Conservation (phyloP, 1,284 basidiomycete species). For the Boletus subluridellus region DNA sequence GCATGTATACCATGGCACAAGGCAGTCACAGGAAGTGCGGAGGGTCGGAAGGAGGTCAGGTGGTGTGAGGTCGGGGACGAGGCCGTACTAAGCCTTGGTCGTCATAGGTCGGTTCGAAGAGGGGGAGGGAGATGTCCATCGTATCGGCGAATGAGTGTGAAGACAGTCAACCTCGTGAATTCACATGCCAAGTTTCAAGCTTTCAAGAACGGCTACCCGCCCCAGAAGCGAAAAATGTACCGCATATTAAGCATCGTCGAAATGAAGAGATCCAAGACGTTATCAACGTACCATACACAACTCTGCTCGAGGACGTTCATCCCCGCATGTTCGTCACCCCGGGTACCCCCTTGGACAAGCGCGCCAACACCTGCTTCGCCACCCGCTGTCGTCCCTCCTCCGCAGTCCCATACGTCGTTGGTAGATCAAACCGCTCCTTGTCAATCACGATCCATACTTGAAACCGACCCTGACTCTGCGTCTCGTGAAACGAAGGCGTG, state of each 20-base stretch:
- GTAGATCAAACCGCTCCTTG: slow-evolving; percentile 41
- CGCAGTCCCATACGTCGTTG: slow-evolving; percentile 32
- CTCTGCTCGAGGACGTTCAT: neutral
- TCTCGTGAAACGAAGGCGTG: slow-evolving; percentile 35
- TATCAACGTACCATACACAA: neutral
- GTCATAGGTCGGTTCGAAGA: neutral
- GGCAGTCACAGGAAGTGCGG: neutral
- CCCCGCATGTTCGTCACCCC: neutral
- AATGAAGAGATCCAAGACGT: neutral
- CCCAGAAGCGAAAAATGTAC: neutral
- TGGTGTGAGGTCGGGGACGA: no score
- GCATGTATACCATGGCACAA: neutral
- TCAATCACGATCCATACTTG: slow-evolving; percentile 46
- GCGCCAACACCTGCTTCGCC: slow-evolving; percentile 40
- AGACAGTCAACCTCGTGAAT: neutral
- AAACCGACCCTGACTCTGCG: slow-evolving; percentile 25
- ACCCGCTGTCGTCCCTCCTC: slow-evolving; percentile 40
- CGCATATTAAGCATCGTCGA: neutral
- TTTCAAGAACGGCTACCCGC: no score
- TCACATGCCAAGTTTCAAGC: neutral
- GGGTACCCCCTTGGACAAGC: slow-evolving; percentile 21
- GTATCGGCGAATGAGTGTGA: neutral
- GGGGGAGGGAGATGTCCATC: neutral
- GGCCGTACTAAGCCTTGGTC: neutral
- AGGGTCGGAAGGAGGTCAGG: no score